Percentiles rank a stretch among this genome's conserved stretches.
These are phyloP conservation scores for Cryptosporidium parvum DNA, from an alignment of 169 alveolate species.

Conservation along the genomic window DNA sequence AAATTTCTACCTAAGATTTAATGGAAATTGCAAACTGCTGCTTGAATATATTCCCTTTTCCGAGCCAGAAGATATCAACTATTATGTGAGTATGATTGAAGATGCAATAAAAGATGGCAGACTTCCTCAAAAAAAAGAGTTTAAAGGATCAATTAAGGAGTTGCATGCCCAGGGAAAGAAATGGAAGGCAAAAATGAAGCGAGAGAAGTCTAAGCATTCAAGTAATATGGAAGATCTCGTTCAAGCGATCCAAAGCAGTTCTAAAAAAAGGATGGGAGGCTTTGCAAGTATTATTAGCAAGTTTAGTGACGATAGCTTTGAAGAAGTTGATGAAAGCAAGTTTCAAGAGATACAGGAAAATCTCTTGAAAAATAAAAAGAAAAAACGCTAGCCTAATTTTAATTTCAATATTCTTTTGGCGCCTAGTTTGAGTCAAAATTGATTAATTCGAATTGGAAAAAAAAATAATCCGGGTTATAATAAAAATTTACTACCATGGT, in stretches of 20 bases:
- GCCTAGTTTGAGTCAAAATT: constrained; percentile 12
- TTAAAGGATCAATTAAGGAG: constrained; percentile 19
- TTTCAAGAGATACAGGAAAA: constrained; percentile 41
- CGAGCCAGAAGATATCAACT: constrained; percentile 80
- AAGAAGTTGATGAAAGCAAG: constrained; percentile 41
- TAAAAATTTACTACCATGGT: constrained; percentile 84
- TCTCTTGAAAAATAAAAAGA: constrained; percentile 7
- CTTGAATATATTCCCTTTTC: constrained; percentile 83
- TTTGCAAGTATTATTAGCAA: constrained; percentile 2
- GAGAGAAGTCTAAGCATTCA: not conserved
- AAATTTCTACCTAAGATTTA: constrained; percentile 78
- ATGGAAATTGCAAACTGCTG: constrained; percentile 82
- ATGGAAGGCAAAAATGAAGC: constrained; percentile 4
- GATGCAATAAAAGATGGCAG: constrained; percentile 76
- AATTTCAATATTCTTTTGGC: not conserved
- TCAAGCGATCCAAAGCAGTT: constrained; percentile 41
- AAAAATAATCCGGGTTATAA: not conserved
- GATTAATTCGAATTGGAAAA: not conserved
- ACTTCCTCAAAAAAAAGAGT: constrained; percentile 30
- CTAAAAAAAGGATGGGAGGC: constrained; percentile 19
- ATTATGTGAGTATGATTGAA: constrained; percentile 80
- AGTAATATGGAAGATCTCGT: constrained; percentile 30
- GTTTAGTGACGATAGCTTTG: not conserved
- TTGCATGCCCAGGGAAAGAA: constrained; percentile 24
- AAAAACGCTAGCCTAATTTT: not conserved